Evolutionary conservation across 2,329 filamentous ascomycete genomes (phyloP).

Genomic region (Fusarium beomiforme): DNA sequence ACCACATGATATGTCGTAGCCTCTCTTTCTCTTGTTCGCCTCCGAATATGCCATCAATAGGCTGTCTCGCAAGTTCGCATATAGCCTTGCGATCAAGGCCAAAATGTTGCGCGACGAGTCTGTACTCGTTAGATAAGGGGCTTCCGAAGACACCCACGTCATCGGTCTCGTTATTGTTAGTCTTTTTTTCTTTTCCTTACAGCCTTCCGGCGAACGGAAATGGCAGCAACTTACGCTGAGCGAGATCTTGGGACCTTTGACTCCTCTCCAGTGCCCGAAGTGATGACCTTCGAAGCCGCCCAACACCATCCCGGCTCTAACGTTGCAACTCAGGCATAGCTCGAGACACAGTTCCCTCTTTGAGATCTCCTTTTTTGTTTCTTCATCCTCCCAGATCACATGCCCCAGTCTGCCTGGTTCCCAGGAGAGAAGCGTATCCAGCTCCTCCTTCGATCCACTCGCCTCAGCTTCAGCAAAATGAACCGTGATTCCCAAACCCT

Average conservation of each 20-base stretch:
- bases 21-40: constrained; percentile 68
- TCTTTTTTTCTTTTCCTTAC: not conserved
- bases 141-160: constrained; percentile 86
- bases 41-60: constrained; percentile 74
- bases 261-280: constrained; percentile 76
- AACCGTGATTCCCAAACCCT: constrained; percentile 72
- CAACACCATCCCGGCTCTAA: constrained; percentile 76
- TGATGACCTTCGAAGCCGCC: constrained; percentile 77
- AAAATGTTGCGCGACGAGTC: constrained; percentile 77
- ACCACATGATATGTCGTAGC: constrained; percentile 63
- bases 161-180: constrained; percentile 69
- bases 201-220: not conserved
- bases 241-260: constrained; percentile 68
- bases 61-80: constrained; percentile 66
- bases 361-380: constrained; percentile 64
- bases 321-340: constrained; percentile 83
- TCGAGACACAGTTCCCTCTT: constrained; percentile 71
- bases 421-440: constrained; percentile 72
- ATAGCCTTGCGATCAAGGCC: constrained; percentile 58
- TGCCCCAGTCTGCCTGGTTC: constrained; percentile 77
- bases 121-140: constrained; percentile 79
- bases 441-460: constrained; percentile 67
- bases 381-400: constrained; percentile 77
- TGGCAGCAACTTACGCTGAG: constrained; percentile 68
- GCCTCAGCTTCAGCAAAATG: constrained; percentile 79